Evolutionary conservation across 345 rosid species (phyloP).

Genomic region (Salix brachista): DNA sequence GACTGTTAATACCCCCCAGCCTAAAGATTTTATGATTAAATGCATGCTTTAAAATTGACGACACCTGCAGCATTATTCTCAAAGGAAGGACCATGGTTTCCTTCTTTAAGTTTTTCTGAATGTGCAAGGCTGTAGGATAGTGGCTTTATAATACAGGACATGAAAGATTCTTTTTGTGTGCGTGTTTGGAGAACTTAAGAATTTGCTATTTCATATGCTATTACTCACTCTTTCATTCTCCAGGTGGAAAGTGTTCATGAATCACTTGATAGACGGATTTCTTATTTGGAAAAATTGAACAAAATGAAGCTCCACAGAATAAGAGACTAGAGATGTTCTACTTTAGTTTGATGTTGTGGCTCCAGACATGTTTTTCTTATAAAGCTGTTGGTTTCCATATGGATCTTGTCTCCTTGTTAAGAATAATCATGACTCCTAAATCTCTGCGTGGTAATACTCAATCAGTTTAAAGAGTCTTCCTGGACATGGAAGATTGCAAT

Average conservation of each 20-base stretch:
- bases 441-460: not conserved
- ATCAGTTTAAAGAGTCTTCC: constrained; percentile 6
- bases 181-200: not conserved
- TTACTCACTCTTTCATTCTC: not conserved
- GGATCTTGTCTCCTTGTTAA: not conserved
- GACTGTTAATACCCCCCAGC: no score
- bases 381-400: constrained; percentile 12
- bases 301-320: constrained; percentile 63
- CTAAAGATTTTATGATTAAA: no score
- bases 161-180: no score
- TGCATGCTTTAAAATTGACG: no score
- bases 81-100: no score
- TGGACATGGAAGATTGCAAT: not conserved
- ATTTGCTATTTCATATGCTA: not conserved
- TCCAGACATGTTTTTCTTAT: not conserved
- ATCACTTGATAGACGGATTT: constrained; percentile 70
- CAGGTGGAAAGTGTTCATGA: constrained; percentile 66
- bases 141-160: no score
- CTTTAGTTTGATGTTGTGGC: constrained; percentile 1
- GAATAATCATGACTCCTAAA: constrained; percentile 13
- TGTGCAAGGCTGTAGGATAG: no score
- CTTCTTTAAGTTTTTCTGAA: no score
- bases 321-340: constrained; percentile 21
- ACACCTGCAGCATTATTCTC: no score
- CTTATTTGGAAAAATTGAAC: constrained; percentile 68